Conservation (phyloP, 495 filamentous ascomycete species). For the Penicillium robsamsonii region DNA sequence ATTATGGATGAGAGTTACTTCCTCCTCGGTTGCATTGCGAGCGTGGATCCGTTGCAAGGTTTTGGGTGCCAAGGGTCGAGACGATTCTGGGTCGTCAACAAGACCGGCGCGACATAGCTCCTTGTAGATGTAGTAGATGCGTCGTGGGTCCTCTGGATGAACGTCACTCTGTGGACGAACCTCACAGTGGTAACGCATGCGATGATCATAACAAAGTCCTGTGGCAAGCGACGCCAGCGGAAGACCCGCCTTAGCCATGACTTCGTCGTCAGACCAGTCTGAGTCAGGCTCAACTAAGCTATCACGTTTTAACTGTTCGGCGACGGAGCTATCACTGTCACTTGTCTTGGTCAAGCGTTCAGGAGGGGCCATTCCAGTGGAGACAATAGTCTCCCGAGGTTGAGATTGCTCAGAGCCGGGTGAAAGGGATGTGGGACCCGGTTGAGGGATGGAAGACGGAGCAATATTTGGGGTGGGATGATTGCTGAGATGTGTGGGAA, state of each 20-base stretch:
- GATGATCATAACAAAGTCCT: slow-evolving; percentile 82
- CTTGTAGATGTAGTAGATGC: slow-evolving; percentile 87
- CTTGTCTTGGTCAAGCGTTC: slow-evolving; percentile 25
- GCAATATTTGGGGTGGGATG: slow-evolving; percentile 27
- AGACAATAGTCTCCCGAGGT: slow-evolving; percentile 4
- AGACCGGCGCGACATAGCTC: slow-evolving; percentile 77
- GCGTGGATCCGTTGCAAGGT: slow-evolving; percentile 75
- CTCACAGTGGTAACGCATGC: slow-evolving; percentile 91
- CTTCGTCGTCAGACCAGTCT: slow-evolving; percentile 43
- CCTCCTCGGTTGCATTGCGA: slow-evolving; percentile 68
- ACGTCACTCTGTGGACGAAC: slow-evolving; percentile 66
- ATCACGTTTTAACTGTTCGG: slow-evolving; percentile 29
- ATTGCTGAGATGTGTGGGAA: slow-evolving; percentile 18
- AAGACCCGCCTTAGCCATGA: slow-evolving; percentile 25
- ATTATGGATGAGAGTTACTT: slow-evolving; percentile 76
- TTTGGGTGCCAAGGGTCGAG: slow-evolving; percentile 47
- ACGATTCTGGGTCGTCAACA: slow-evolving; percentile 55
- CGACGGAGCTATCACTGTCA: slow-evolving; percentile 25
- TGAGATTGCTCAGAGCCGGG: slow-evolving; percentile 14
- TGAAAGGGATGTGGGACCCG: slow-evolving; percentile 12
- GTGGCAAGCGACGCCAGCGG: slow-evolving; percentile 55
- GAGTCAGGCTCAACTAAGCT: slow-evolving; percentile 41
- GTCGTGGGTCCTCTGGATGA: slow-evolving; percentile 90
- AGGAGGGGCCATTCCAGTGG: slow-evolving; percentile 15
- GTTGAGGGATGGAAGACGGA: slow-evolving; percentile 25